Evolutionary conservation across 2,329 filamentous ascomycete species (phyloP).

Genomic region (Fusarium camptoceras): DNA sequence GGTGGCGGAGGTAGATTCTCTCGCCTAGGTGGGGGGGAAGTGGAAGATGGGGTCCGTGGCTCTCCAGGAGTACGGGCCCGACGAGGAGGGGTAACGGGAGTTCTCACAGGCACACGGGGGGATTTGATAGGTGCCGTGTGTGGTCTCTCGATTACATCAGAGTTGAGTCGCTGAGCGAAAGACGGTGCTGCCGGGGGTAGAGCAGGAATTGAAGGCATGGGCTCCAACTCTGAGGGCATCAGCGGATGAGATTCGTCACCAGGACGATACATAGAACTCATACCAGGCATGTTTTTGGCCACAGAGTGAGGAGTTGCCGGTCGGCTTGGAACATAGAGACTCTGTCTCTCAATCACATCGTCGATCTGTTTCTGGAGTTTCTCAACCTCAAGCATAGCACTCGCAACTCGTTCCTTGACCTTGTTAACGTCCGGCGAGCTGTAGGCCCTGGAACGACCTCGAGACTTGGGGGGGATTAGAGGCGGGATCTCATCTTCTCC

Average conservation of each 20-base stretch:
- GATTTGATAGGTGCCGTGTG: slow-evolving; percentile 52
- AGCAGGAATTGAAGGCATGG: slow-evolving; percentile 68
- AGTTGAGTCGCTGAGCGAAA: slow-evolving; percentile 67
- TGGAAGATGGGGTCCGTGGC: slow-evolving; percentile 45
- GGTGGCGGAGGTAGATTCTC: slow-evolving; percentile 61
- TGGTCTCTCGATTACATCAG: slow-evolving; percentile 55
- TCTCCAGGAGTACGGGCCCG: slow-evolving; percentile 49
- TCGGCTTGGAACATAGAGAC: slow-evolving; percentile 65
- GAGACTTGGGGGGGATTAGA: slow-evolving; percentile 58
- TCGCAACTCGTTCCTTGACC: slow-evolving; percentile 67
- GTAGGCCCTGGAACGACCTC: slow-evolving; percentile 55
- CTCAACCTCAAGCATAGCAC: slow-evolving; percentile 69
- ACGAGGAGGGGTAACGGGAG: slow-evolving; percentile 46
- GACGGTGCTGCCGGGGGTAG: slow-evolving; percentile 68
- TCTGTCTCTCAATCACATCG: slow-evolving; percentile 69
- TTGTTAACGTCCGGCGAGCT: slow-evolving; percentile 61
- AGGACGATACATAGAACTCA: slow-evolving; percentile 32
- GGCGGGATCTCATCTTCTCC: slow-evolving; percentile 48
- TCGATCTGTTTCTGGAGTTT: slow-evolving; percentile 69
- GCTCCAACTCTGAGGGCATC: slow-evolving; percentile 57
- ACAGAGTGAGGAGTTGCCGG: slow-evolving; percentile 64
- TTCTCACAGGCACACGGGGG: slow-evolving; percentile 50
- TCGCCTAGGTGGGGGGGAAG: slow-evolving; percentile 39
- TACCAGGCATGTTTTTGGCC: slow-evolving; percentile 49
- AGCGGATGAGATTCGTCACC: slow-evolving; percentile 25